Evolutionary conservation across 2,329 filamentous ascomycete species (phyloP).

Genomic region (Pseudocercospora fuligena): DNA sequence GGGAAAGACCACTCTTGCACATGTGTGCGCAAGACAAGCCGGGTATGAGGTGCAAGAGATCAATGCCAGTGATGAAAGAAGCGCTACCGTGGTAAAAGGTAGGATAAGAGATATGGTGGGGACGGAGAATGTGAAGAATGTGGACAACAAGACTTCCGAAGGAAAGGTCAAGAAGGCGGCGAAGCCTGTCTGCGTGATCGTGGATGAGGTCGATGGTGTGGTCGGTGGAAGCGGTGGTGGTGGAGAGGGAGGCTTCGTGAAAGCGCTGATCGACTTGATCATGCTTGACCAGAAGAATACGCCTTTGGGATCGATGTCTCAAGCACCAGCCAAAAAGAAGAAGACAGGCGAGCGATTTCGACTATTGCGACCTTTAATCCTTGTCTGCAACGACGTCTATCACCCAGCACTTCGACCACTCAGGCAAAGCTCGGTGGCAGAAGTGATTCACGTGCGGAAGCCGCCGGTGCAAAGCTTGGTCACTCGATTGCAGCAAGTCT

Average conservation of each 20-base stretch:
- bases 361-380: conserved; percentile 82
- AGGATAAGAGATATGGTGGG: conserved; percentile 89
- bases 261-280: conserved; percentile 89
- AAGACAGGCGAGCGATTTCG: conserved; percentile 83
- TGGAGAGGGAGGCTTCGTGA: conserved; percentile 91
- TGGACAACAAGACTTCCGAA: conserved; percentile 55
- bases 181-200: conserved; percentile 87
- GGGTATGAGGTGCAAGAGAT: conserved; percentile 97
- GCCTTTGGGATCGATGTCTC: conserved; percentile 40
- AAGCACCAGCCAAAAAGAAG: conserved; percentile 55
- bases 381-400: conserved; percentile 98
- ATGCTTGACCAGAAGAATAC: conserved; percentile 82
- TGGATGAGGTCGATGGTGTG: conserved; percentile 96
- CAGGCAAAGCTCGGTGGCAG: conserved; percentile 81
- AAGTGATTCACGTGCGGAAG: conserved; percentile 90
- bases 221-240: conserved; percentile 75
- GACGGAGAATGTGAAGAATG: conserved; percentile 87
- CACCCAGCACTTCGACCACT: conserved; percentile 85
- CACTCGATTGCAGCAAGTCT: conserved; percentile 77
- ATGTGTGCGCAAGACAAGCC: conserved; percentile 93
- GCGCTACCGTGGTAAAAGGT: conserved; percentile 84
- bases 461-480: conserved; percentile 87
- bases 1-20: conserved; percentile 93
- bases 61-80: conserved; percentile 95
- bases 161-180: conserved; percentile 72